Conservation (phyloP, 768 basidiomycete genomes). For the Dentipellis sp. region DNA sequence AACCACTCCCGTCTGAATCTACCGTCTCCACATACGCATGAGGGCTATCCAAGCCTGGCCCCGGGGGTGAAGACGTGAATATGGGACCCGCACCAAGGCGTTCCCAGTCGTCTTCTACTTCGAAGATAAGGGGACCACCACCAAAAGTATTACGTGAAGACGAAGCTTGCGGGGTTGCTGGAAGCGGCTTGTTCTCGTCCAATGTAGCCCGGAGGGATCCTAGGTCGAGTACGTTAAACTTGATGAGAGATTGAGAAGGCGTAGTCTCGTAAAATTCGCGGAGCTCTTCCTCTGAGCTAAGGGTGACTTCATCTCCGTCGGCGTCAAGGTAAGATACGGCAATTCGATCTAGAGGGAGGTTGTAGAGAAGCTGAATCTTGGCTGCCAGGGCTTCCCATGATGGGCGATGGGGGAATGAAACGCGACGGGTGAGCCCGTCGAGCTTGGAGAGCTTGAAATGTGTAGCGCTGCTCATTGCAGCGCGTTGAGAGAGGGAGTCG, state of each 20-base stretch:
- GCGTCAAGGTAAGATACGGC: conserved; percentile 65
- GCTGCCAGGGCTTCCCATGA: conserved; percentile 48
- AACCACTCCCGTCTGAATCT: conserved; percentile 26
- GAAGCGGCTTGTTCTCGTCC: conserved; percentile 22
- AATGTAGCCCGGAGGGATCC: conserved; percentile 23
- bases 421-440: conserved; percentile 46
- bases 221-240: conserved; percentile 59
- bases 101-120: conserved; percentile 58
- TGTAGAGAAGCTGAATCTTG: conserved; percentile 46
- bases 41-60: conserved; percentile 29
- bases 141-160: conserved; percentile 55
- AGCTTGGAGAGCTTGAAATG: conserved; percentile 57
- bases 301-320: conserved; percentile 69
- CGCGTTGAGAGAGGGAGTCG: conserved; percentile 10
- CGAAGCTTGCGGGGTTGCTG: conserved; percentile 22
- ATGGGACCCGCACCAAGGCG: conserved; percentile 37
- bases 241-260: conserved; percentile 29
- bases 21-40: conserved; percentile 62
- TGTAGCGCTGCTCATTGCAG: conserved; percentile 32
- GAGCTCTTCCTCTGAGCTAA: conserved; percentile 72
- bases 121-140: conserved; percentile 34
- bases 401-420: conserved; percentile 42
- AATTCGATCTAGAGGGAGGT: conserved; percentile 47
- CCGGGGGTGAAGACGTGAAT: conserved; percentile 22
- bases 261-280: conserved; percentile 50